Base-by-base conservation (phyloP, 768 basidiomycete species). In the Sporobolomyces pararoseus region DNA sequence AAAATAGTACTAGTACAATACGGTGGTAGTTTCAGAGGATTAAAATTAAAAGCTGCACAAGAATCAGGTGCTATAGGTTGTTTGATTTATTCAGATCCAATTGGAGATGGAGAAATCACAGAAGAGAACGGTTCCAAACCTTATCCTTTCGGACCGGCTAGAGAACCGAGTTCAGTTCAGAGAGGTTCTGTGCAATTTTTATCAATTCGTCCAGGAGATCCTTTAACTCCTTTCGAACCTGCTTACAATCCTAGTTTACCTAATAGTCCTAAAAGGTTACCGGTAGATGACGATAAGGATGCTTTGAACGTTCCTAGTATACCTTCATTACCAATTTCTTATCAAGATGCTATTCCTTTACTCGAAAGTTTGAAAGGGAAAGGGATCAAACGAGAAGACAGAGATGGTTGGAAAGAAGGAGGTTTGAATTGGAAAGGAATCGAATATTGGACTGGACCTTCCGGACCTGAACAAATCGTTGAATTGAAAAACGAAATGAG, bases 261-360 rank as follows among this genome's bases (percentile, higher is more conserved):
- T 4, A 86, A 92, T 76, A 85, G 86, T 46, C 87, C 88, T 17
- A 84, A 25, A 89, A 54, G 81, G 79, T 17, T 83, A 69, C 65
- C 85, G n/a, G n/a, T n/a, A n/a, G n/a, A n/a, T 82, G 29, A 46
- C 57, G 54, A 65, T 42, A 32, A 23, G 7, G 12, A 47, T 7
- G 32, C 29, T 9, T 12, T 73, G 29, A 89, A 87, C 73, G 84
- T 88, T 44, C 89, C 90, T 3, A 78, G 77, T 23, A 91, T 92
- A 69, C 90, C 90, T 1, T 91, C 90, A 76, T 79, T 97, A n/a
- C 95, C 95, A 1, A 85, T 96, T 72, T 90, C 89, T 0, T 94
- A 90, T 87, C 80, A 83, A 53, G 95, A 93, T 76, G 93, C 91
- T 0, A 79, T 87, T 70, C 82, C 84, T 23, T 80, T 93, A 12